Conservation (phyloP, 805 yeast species). For the Sporopachydermia quercuum region DNA sequence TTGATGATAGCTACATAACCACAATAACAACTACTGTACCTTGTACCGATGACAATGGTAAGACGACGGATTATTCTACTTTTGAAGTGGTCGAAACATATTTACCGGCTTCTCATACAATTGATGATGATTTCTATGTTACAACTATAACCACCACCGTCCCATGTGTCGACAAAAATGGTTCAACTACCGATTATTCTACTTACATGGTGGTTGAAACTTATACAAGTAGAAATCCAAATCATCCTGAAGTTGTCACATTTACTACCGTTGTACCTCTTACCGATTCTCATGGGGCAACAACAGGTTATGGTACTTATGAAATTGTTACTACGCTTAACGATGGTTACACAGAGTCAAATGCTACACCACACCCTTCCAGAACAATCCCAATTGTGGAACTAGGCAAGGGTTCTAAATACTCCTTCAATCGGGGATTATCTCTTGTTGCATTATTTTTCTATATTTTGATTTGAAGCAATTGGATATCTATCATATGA, state of each 20-base stretch:
- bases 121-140: background rate
- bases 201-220: background rate
- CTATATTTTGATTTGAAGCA: too few relatives aligned
- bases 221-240: too few relatives aligned
- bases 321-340: background rate
- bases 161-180: background rate
- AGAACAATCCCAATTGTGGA: too few relatives aligned
- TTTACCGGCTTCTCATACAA: too few relatives aligned
- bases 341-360: background rate
- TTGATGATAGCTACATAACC: too few relatives aligned
- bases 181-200: background rate
- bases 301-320: background rate
- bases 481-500: too few relatives aligned
- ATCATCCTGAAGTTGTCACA: background rate
- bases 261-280: background rate
- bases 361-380: too few relatives aligned
- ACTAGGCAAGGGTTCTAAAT: too few relatives aligned
- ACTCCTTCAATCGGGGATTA: too few relatives aligned
- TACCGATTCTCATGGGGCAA: background rate
- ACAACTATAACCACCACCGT: background rate
- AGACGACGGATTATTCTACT: background rate
- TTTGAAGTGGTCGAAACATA: background rate
- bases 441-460: too few relatives aligned
- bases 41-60: slow-evolving; percentile 1
- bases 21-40: too few relatives aligned